Conservation (phyloP, 306 rosid genomes). For the Rosa persica region DNA sequence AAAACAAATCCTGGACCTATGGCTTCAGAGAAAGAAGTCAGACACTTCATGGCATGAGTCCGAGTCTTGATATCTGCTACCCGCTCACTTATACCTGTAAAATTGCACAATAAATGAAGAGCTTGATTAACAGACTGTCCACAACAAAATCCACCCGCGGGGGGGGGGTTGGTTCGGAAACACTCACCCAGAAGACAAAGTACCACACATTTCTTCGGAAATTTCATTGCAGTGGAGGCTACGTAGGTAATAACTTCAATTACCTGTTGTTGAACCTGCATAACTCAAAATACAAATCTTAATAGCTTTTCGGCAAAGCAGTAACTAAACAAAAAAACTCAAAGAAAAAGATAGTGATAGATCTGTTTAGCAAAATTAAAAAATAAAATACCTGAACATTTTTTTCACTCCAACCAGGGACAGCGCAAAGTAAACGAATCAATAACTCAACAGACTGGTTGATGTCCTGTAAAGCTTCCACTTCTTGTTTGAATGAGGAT, state of each 20-base stretch:
- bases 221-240: conserved; percentile 68
- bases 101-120: conserved; percentile 8
- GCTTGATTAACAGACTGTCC: background rate
- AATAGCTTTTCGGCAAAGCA: conserved; percentile 7
- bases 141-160: conserved; percentile 5
- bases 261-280: conserved; percentile 98
- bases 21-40: conserved; percentile 84
- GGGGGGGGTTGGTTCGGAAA: conserved; percentile 5
- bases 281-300: conserved; percentile 23
- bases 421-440: conserved; percentile 73
- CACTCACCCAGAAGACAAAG: conserved; percentile 86
- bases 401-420: conserved; percentile 99
- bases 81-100: conserved; percentile 86
- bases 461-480: conserved; percentile 73
- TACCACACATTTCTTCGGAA: conserved; percentile 92
- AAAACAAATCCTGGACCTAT: conserved; percentile 95
- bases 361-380: conserved; percentile 19
- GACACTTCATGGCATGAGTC: conserved; percentile 89
- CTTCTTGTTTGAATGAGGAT: conserved; percentile 80
- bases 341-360: conserved; percentile 6
- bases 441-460: conserved; percentile 69
- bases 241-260: conserved; percentile 73
- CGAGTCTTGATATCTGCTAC: conserved; percentile 99
- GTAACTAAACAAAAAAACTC: background rate
- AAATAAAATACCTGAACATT: conserved; percentile 82